phyloP scores from a whole-genome alignment of 208 protist genomes.

The Leishmania tarentolae region DNA sequence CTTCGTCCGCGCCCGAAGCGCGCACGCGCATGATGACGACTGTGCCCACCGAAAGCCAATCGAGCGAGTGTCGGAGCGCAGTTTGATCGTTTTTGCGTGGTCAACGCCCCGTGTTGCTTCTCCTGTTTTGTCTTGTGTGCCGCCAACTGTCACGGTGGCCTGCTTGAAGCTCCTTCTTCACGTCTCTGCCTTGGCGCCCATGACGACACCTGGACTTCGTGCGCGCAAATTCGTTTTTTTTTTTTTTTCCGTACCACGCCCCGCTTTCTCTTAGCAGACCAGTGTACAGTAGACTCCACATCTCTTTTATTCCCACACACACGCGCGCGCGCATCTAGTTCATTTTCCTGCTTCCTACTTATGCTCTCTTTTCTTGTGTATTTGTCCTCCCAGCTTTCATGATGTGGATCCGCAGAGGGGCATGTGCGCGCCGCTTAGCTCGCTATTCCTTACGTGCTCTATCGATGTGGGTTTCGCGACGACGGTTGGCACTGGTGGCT shows the following conservation, averaged over 20 bases:
- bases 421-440: not conserved
- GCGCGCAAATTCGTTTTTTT: not conserved
- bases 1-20: not conserved
- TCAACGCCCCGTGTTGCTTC: not conserved
- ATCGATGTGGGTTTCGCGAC: not conserved
- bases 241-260: not conserved
- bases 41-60: not conserved
- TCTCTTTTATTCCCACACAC: not conserved
- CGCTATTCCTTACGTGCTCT: not conserved
- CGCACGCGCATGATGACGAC: not conserved
- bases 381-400: not conserved
- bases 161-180: not conserved
- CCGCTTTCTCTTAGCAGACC: not conserved
- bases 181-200: not conserved
- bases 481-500: not conserved
- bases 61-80: not conserved
- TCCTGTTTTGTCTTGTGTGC: not conserved
- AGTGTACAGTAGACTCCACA: not conserved
- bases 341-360: not conserved
- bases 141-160: not conserved
- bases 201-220: not conserved
- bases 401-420: not conserved
- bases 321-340: not conserved
- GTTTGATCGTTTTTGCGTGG: not conserved
- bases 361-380: not conserved